Percentiles rank a stretch among this genome's conserved stretches.
Evolutionary conservation across 306 rosid genomes (phyloP).

Genomic region (Trifolium repens): DNA sequence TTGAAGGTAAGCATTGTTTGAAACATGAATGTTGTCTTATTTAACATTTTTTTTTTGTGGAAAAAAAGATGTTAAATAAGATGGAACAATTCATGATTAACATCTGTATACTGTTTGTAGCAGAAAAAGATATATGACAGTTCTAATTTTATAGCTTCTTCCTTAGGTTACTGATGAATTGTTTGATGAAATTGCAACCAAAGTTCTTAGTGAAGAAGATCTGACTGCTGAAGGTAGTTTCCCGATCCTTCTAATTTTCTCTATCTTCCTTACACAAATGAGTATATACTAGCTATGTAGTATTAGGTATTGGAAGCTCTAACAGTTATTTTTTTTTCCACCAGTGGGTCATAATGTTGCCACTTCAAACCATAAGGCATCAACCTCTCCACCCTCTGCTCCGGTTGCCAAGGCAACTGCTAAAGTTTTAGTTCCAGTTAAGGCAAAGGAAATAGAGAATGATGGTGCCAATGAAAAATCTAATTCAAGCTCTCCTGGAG

Average conservation of each 20-base stretch:
- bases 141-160: conserved; percentile 44
- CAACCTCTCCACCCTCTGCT: conserved; percentile 53
- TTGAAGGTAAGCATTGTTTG: conserved; percentile 63
- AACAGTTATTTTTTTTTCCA: conserved; percentile 23
- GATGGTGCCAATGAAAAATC: conserved; percentile 62
- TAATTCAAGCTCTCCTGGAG: conserved; percentile 73
- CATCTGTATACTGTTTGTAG: conserved; percentile 19
- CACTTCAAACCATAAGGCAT: conserved; percentile 60
- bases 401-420: conserved; percentile 67
- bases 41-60: not conserved
- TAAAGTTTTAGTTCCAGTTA: conserved; percentile 65
- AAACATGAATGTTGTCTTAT: conserved; percentile 25
- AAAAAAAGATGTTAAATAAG: not conserved
- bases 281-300: conserved; percentile 6
- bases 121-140: conserved; percentile 22
- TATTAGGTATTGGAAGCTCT: conserved; percentile 23
- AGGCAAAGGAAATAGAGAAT: conserved; percentile 61
- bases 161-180: conserved; percentile 91
- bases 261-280: not conserved
- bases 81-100: not conserved
- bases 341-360: conserved; percentile 55
- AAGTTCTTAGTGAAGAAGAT: conserved; percentile 84
- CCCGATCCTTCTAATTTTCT: conserved; percentile 20
- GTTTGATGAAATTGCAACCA: conserved; percentile 94
- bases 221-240: conserved; percentile 65